A percentile compares a stretch with the other conserved stretches of the same genome.
Conservation (phyloP, 768 basidiomycete species). For the Leccinum imitatum region DNA sequence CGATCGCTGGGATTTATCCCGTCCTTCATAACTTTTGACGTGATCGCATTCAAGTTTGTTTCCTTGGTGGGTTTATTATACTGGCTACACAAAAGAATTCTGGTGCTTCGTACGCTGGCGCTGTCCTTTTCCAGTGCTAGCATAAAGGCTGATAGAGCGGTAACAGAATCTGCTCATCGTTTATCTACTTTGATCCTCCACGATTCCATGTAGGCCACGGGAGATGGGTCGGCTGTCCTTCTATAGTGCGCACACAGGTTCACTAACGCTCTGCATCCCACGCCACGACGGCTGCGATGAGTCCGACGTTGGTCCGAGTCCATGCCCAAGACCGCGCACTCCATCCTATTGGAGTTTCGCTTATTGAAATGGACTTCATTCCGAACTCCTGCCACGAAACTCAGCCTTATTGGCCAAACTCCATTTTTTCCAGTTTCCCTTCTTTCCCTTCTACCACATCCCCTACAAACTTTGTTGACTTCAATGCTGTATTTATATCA, state of each 20-base stretch:
- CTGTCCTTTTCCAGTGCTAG: not conserved
- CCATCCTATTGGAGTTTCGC: no score
- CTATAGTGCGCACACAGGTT: not conserved
- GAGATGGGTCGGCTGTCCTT: constrained; percentile 35
- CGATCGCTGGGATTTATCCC: constrained; percentile 38
- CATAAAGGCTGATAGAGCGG: constrained; percentile 2
- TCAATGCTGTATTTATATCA: constrained; percentile 82
- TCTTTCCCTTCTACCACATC: constrained; percentile 72
- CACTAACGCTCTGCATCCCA: no score
- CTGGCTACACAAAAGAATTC: no score
- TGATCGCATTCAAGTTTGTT: constrained; percentile 38
- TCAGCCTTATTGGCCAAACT: no score
- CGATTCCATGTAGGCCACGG: constrained; percentile 39
- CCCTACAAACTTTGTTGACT: constrained; percentile 83
- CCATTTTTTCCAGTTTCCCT: constrained; percentile 53
- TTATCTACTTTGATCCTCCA: constrained; percentile 40
- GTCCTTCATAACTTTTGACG: constrained; percentile 42
- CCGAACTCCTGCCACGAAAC: no score
- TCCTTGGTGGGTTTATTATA: constrained; percentile 18
- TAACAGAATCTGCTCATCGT: constrained; percentile 40
- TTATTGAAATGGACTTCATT: no score
- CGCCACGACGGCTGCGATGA: no score
- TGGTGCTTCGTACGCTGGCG: no score
- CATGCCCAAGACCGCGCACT: no score
- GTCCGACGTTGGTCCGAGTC: no score